Base-by-base conservation (phyloP, 306 rosid genomes). In the Urtica urens region DNA sequence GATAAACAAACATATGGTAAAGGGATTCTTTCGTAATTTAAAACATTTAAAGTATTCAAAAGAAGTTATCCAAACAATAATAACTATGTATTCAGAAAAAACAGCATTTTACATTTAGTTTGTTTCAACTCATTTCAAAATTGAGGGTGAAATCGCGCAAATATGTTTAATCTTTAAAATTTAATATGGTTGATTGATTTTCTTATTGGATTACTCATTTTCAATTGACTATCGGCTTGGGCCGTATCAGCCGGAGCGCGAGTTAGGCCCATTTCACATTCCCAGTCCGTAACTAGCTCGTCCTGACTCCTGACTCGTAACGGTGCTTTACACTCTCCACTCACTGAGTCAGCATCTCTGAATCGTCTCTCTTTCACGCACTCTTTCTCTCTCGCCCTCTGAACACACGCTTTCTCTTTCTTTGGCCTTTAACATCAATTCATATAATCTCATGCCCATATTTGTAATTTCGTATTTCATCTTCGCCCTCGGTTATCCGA, bases 401-500 rank as follows among this genome's bases (percentile, higher is more conserved):
- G n/a, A n/a, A n/a, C n/a, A n/a, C n/a, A n/a, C n/a, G 17, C 15
- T 45, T 45, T 15, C 15, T 16, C 25, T 45, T 50, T 40, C 60
- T 59, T 50, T 49, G 53, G n/a, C n/a, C 57, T 45, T 62, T 57
- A 35, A 13, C 10, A 35, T 48, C 35, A n/a, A n/a, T n/a, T n/a
- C n/a, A n/a, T n/a, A n/a, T n/a, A n/a, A n/a, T n/a, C 55, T 45
- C 16, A 55, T 64, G 64, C 64, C 78, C 82, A 2, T 76, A 79
- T 83, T 76, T 35, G 87, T 83, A 79, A 47, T 71, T 83, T 83
- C 62, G 3, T 50, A n/a, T 13, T 19, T 24, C 46, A 31, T 41
- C 62, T 5, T 35, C 71, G 47, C 66, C 46, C 42, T 60, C 27
- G 41, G 55, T 18, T 2, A 82, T 82, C 94, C 2, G 46, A 76